Conservation (phyloP, 345 rosid genomes). For the Arabis hirsuta region DNA sequence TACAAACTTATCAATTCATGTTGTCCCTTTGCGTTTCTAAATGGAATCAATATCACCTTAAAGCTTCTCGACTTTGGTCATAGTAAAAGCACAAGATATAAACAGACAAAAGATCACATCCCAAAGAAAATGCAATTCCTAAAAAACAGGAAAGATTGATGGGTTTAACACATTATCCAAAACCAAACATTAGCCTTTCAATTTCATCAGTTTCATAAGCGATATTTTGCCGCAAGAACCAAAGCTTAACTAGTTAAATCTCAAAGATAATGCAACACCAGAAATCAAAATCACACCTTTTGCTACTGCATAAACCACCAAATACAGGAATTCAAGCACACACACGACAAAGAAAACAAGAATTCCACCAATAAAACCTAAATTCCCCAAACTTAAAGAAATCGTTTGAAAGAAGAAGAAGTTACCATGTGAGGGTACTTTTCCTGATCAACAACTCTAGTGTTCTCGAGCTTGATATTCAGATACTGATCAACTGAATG, state of each 20-base stretch:
- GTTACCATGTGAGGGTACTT: slow-evolving; percentile 98
- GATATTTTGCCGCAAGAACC: not conserved
- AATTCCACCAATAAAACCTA: slow-evolving; percentile 4
- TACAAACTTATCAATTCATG: slow-evolving; percentile 1
- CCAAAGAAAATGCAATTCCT: not conserved
- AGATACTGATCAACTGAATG: slow-evolving; percentile 99
- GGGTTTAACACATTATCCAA: slow-evolving; percentile 5
- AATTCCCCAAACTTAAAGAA: not conserved
- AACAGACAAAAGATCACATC: slow-evolving; percentile 1
- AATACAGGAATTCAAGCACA: slow-evolving; percentile 1
- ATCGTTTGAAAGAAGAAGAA: not conserved
- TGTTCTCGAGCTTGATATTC: slow-evolving; percentile 98
- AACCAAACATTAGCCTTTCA: slow-evolving; percentile 7
- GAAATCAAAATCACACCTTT: slow-evolving; percentile 15
- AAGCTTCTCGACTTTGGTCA: not conserved
- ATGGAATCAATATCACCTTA: slow-evolving; percentile 11
- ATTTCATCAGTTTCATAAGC: slow-evolving; percentile 3
- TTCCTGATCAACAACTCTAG: slow-evolving; percentile 99
- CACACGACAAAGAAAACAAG: not conserved
- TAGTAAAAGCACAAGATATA: not conserved
- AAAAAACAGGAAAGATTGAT: not conserved
- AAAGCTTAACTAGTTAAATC: slow-evolving; percentile 2
- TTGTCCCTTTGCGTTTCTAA: not conserved
- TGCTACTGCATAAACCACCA: slow-evolving; percentile 9
- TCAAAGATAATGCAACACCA: not conserved